Evolutionary conservation across 768 basidiomycete species (phyloP).

Genomic region (Agaricus sinodeliciosus): DNA sequence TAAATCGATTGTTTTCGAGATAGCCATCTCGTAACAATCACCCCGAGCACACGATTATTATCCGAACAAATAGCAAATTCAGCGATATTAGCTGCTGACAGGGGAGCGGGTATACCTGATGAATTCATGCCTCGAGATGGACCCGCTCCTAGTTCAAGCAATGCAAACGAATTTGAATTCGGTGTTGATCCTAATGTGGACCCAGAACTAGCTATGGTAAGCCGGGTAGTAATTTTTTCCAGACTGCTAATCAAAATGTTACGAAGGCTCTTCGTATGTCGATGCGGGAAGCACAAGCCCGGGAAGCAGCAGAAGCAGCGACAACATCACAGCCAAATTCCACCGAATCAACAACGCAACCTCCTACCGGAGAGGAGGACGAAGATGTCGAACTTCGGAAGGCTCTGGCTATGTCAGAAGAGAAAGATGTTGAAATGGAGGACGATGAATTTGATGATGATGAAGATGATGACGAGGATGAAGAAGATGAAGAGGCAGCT

Average conservation of each 20-base stretch:
- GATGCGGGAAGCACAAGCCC: slow-evolving; percentile 89
- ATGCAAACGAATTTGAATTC: slow-evolving; percentile 66
- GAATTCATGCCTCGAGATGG: slow-evolving; percentile 47
- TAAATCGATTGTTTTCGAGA: background rate
- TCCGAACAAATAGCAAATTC: slow-evolving; percentile 81
- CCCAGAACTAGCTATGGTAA: slow-evolving; percentile 93
- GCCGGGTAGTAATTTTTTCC: slow-evolving; percentile 14
- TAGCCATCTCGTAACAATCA: slow-evolving; percentile 78
- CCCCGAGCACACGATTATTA: slow-evolving; percentile 71
- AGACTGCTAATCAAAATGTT: background rate
- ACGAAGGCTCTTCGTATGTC: slow-evolving; percentile 91
- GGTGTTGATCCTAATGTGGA: slow-evolving; percentile 94
- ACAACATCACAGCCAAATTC: slow-evolving; percentile 34
- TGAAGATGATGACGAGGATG: slow-evolving; percentile 41
- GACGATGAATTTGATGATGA: slow-evolving; percentile 50
- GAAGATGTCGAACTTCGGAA: slow-evolving; percentile 73
- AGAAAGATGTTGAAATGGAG: slow-evolving; percentile 47
- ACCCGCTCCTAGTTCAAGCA: slow-evolving; percentile 35
- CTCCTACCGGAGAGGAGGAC: slow-evolving; percentile 54
- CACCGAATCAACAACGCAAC: slow-evolving; percentile 21
- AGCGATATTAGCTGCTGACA: slow-evolving; percentile 75
- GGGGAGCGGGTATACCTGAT: slow-evolving; percentile 59
- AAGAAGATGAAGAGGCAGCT: slow-evolving; percentile 80
- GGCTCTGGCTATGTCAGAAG: slow-evolving; percentile 71
- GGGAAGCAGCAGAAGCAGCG: slow-evolving; percentile 45